These are phyloP conservation scores for Ramaria sp. DNA, from an alignment of 768 basidiomycete species.

Conservation along the genomic window DNA sequence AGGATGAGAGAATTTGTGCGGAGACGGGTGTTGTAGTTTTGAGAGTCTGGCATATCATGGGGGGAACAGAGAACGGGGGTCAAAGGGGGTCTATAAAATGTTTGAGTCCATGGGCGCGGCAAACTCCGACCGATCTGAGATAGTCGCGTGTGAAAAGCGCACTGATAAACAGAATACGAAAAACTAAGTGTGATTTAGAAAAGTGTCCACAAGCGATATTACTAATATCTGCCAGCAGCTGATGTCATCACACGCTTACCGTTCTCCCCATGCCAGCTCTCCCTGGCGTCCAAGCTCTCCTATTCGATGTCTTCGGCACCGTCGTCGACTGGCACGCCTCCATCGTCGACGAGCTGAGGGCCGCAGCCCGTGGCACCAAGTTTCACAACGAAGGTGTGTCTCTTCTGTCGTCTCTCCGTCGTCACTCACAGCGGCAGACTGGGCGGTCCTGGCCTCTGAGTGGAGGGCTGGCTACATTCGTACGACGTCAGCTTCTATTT, in stretches of 20 bases:
- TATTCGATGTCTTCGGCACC: conserved; percentile 24
- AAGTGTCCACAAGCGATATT: no score
- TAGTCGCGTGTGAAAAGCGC: no score
- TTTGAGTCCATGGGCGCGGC: no score
- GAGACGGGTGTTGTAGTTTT: conserved; percentile 9
- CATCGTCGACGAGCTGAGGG: conserved; percentile 7
- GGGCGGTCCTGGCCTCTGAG: conserved; percentile 39
- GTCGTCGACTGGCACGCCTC: conserved; percentile 22
- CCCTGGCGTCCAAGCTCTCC: conserved; percentile 16
- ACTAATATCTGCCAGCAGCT: no score
- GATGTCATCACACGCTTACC: no score
- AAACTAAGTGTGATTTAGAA: no score
- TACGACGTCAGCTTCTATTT: conserved; percentile 29
- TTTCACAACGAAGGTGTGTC: not conserved
- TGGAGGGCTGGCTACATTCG: conserved; percentile 45
- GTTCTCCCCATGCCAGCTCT: no score
- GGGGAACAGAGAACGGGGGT: not conserved
- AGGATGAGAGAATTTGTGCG: conserved; percentile 4
- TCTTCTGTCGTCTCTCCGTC: not conserved
- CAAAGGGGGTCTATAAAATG: no score
- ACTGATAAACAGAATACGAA: no score
- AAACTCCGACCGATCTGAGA: no score
- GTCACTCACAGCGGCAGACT: conserved; percentile 18
- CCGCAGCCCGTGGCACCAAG: not conserved
- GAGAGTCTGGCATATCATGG: not conserved